Percentiles rank a stretch among this genome's conserved stretches.
Evolutionary conservation across 75 land plant species (phyloP).

Genomic region (Cupressus sempervirens): DNA sequence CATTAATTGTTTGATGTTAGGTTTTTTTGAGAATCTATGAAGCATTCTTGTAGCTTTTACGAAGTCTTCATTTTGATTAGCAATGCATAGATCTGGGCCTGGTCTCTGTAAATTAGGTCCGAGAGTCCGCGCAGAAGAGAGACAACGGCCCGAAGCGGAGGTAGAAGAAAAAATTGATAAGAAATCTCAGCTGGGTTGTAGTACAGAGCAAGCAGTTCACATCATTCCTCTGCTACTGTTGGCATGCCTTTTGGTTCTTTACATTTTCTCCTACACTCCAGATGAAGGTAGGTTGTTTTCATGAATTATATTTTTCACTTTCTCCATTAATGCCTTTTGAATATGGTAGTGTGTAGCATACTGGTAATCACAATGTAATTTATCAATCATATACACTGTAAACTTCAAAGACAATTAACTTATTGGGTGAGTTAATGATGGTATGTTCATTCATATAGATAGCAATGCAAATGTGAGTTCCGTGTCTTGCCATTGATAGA

Average conservation of each 20-base stretch:
- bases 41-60: background rate
- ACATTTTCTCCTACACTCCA: slow-evolving; percentile 22
- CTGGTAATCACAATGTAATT: background rate
- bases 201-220: slow-evolving; percentile 22
- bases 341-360: background rate
- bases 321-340: background rate
- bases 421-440: background rate
- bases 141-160: background rate
- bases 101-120: background rate
- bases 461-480: background rate
- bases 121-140: slow-evolving; percentile 12
- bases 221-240: slow-evolving; percentile 17
- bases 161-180: slow-evolving; percentile 7
- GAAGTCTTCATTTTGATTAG: background rate
- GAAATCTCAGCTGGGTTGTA: slow-evolving; percentile 5
- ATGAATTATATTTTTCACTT: background rate
- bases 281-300: slow-evolving; percentile 7
- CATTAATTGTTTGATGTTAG: background rate
- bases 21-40: background rate
- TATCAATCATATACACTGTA: background rate
- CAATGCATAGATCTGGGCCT: background rate
- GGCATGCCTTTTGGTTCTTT: slow-evolving; percentile 17
- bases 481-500: background rate
- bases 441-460: background rate
- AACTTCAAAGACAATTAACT: background rate